phyloP scores from a whole-genome alignment of 495 filamentous ascomycete genomes.

The Terfezia claveryi region DNA sequence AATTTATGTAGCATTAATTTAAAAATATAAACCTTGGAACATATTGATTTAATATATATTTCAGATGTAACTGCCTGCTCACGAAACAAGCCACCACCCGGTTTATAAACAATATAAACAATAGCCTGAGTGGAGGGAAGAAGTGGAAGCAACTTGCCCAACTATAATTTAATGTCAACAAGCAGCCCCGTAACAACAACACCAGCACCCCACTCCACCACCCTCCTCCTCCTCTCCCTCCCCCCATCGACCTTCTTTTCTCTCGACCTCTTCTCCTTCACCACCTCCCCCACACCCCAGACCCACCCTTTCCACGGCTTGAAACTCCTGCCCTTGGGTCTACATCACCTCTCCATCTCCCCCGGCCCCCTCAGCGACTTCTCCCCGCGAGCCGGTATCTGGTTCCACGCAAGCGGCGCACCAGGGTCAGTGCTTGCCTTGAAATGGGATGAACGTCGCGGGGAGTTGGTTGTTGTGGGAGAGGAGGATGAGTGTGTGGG shows the following conservation, averaged over 20 bases:
- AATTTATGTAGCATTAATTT: no score
- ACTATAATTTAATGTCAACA: no score
- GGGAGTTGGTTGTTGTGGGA: slow-evolving; percentile 5
- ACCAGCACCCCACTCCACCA: slow-evolving; percentile 1
- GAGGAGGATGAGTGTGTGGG: neutral
- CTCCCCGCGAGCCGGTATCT: slow-evolving; percentile 11
- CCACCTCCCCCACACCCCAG: slow-evolving; percentile 2
- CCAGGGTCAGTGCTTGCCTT: slow-evolving; percentile 5
- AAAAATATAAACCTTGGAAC: no score
- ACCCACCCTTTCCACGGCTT: slow-evolving; percentile 10
- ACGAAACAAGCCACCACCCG: no score
- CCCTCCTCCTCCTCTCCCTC: slow-evolving; percentile 12
- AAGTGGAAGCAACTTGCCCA: no score
- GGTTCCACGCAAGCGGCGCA: slow-evolving; percentile 4
- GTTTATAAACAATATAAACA: no score
- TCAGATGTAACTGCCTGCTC: no score
- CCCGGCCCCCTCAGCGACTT: slow-evolving; percentile 9
- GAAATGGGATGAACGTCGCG: slow-evolving; percentile 3
- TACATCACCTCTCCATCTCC: slow-evolving; percentile 15
- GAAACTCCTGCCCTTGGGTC: slow-evolving; percentile 10
- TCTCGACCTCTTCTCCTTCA: slow-evolving; percentile 16
- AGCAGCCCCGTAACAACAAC: neutral
- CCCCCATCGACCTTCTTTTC: slow-evolving; percentile 12
- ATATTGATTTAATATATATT: no score
- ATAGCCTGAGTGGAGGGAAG: no score